Evolutionary conservation across 176 grass and related monocot species (phyloP).

Genomic region (Carex parvula): DNA sequence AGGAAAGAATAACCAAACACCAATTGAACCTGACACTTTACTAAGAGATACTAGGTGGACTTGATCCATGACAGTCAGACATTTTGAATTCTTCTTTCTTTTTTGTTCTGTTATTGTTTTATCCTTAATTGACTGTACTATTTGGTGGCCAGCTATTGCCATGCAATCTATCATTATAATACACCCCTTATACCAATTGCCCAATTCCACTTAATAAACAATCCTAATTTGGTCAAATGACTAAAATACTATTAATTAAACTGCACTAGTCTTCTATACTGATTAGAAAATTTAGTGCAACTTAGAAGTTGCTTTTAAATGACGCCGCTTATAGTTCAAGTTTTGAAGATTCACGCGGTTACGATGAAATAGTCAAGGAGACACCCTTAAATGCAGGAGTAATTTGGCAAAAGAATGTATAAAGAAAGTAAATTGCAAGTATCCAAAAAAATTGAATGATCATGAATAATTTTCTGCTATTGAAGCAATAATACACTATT

Average conservation of each 20-base stretch:
- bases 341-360: background rate
- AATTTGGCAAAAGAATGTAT: background rate
- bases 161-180: background rate
- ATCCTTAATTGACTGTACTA: background rate
- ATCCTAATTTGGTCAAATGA: background rate
- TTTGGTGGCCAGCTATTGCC: background rate
- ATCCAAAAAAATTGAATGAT: background rate
- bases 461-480: background rate
- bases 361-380: background rate
- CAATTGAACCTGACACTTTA: background rate
- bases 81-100: background rate
- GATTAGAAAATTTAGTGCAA: background rate
- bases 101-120: background rate
- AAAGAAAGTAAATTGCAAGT: slow-evolving; percentile 1
- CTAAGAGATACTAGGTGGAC: background rate
- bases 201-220: background rate
- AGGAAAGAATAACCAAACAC: too few relatives aligned
- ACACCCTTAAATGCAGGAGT: background rate
- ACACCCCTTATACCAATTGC: background rate
- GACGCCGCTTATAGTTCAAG: background rate
- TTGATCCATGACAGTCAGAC: background rate
- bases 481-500: background rate
- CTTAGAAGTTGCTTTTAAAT: background rate
- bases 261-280: background rate
- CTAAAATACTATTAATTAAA: slow-evolving; percentile 9